phyloP scores from a whole-genome alignment of 1,284 basidiomycete genomes.

The Malassezia sympodialis region DNA sequence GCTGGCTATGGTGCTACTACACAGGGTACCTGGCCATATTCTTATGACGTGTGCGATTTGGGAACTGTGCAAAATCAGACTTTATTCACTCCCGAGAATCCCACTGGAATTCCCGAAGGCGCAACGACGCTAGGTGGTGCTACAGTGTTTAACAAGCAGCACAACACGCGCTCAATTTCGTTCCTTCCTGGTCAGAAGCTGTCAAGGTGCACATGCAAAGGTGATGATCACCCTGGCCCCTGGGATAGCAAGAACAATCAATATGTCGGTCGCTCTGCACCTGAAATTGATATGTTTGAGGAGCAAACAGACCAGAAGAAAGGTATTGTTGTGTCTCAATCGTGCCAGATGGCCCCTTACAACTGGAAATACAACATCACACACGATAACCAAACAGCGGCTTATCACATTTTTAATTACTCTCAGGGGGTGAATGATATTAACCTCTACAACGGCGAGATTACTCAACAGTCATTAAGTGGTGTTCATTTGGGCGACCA shows the following conservation, averaged over 20 bases:
- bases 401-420: constrained; percentile 28
- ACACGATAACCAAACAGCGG: constrained; percentile 10
- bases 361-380: constrained; percentile 49
- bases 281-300: constrained; percentile 63
- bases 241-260: constrained; percentile 54
- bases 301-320: constrained; percentile 49
- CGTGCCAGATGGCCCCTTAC: constrained; percentile 63
- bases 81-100: background rate
- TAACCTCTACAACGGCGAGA: constrained; percentile 34
- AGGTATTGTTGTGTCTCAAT: constrained; percentile 61
- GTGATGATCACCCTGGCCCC: constrained; percentile 73
- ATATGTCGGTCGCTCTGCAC: constrained; percentile 54
- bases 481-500: constrained; percentile 8
- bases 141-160: constrained; percentile 23
- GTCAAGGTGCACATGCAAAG: constrained; percentile 59
- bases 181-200: constrained; percentile 69
- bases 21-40: constrained; percentile 65
- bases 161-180: constrained; percentile 27
- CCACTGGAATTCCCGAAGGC: background rate
- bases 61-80: constrained; percentile 65
- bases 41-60: constrained; percentile 59
- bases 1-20: constrained; percentile 46
- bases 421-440: constrained; percentile 14
- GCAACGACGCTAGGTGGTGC: background rate
- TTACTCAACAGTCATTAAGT: constrained; percentile 36